phyloP scores from a whole-genome alignment of 208 protist species.

The Acanthamoeba culbertsoni region DNA sequence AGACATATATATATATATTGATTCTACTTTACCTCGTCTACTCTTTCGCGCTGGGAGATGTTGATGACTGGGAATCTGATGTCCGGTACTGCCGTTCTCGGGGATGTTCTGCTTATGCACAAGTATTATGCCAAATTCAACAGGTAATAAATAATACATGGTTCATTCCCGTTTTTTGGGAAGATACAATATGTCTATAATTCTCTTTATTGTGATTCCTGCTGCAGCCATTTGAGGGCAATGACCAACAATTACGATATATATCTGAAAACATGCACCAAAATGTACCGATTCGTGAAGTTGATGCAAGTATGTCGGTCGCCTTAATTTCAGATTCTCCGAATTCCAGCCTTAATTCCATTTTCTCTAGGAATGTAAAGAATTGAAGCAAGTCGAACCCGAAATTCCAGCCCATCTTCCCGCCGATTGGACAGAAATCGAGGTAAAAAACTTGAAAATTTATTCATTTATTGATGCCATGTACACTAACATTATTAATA shows the following conservation, averaged over 20 bases:
- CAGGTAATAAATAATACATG: no score
- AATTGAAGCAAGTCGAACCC: neutral
- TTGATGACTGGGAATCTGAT: neutral
- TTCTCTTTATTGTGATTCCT: neutral
- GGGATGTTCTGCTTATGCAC: slow-evolving; percentile 13
- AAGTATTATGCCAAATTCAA: slow-evolving; percentile 15
- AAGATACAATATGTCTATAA: neutral
- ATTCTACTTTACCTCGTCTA: no score
- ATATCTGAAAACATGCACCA: slow-evolving; percentile 11
- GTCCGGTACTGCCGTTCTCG: neutral
- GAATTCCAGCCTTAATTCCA: neutral
- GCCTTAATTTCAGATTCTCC: neutral
- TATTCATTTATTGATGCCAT: neutral
- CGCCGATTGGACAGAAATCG: neutral
- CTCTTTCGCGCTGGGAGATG: neutral
- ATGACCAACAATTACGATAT: slow-evolving; percentile 32
- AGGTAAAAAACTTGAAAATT: neutral
- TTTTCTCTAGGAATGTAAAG: neutral
- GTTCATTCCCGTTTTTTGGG: no score
- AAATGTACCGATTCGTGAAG: neutral
- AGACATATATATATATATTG: neutral
- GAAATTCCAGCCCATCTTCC: neutral
- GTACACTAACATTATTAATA: neutral
- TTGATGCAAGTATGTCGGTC: neutral
- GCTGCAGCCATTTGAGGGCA: neutral